Percentiles rank a stretch among this genome's conserved stretches.
These are phyloP conservation scores for Flaveria ramosissima DNA, from an alignment of 129 eudicot species.

Conservation along the genomic window DNA sequence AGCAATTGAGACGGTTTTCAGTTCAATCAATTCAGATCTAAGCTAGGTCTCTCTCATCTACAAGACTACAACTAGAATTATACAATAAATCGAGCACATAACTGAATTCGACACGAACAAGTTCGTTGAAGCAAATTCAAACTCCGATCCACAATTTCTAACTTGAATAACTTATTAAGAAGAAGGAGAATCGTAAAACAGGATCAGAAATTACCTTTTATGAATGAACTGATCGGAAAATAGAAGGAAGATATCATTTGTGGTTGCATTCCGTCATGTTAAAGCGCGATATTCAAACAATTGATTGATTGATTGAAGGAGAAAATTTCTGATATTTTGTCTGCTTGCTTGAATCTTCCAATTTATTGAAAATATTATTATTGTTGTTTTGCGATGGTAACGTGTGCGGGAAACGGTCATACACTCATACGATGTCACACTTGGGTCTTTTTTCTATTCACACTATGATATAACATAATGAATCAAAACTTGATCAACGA, in stretches of 20 bases:
- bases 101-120: not conserved
- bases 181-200: not conserved
- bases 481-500: too few species aligned
- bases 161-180: conserved; percentile 4
- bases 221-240: conserved; percentile 5
- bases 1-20: conserved; percentile 10
- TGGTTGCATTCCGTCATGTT: conserved; percentile 7
- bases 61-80: not conserved
- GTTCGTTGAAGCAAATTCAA: conserved; percentile 23
- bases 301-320: not conserved
- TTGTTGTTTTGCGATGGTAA: not conserved
- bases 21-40: conserved; percentile 6
- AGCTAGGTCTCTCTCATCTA: not conserved
- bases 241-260: conserved; percentile 3
- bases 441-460: conserved; percentile 20
- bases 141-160: conserved; percentile 14
- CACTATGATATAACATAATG: conserved; percentile 7
- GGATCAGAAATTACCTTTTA: conserved; percentile 12
- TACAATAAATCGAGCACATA: not conserved
- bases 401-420: conserved; percentile 30
- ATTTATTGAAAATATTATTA: not conserved
- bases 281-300: not conserved
- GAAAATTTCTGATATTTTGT: not conserved
- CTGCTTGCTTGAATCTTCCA: not conserved
- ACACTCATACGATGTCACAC: not conserved